Evolutionary conservation across 768 basidiomycete species (phyloP).

Genomic region (Rhodotorula paludigena): DNA sequence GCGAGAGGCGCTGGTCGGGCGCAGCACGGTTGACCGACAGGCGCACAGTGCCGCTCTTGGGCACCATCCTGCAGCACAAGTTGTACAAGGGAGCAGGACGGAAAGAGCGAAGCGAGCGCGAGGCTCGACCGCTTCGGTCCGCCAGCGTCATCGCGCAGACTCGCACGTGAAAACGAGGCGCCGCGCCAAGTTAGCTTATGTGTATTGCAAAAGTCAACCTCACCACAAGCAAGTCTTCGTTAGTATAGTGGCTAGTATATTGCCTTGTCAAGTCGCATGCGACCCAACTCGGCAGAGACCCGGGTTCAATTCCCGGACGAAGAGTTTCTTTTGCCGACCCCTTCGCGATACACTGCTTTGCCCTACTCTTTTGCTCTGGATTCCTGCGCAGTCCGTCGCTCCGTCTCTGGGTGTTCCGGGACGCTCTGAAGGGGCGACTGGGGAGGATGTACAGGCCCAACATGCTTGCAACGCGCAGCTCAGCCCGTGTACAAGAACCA

Average conservation of each 20-base stretch:
- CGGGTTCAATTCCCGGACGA: conserved; percentile 8
- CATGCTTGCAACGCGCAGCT: no score
- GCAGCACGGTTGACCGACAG: conserved; percentile 13
- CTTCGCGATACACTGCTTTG: neutral
- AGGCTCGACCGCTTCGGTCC: no score
- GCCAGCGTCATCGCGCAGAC: no score
- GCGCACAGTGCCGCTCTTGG: neutral
- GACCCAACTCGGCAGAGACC: neutral
- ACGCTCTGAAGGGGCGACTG: no score
- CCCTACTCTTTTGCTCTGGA: neutral
- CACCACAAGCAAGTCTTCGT: neutral
- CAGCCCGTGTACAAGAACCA: conserved; percentile 45
- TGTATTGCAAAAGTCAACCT: no score
- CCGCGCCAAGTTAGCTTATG: no score
- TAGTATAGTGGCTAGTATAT: conserved; percentile 6
- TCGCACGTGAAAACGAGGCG: no score
- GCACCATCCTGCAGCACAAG: neutral
- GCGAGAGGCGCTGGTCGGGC: conserved; percentile 10
- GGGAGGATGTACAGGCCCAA: no score
- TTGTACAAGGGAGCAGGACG: neutral
- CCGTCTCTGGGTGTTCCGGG: no score
- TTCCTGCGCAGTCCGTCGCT: neutral
- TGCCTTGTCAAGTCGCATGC: neutral
- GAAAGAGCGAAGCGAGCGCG: neutral
- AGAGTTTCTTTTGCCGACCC: neutral